phyloP scores from a whole-genome alignment of 2,329 filamentous ascomycete genomes.

The Hymenoscyphus scutula region DNA sequence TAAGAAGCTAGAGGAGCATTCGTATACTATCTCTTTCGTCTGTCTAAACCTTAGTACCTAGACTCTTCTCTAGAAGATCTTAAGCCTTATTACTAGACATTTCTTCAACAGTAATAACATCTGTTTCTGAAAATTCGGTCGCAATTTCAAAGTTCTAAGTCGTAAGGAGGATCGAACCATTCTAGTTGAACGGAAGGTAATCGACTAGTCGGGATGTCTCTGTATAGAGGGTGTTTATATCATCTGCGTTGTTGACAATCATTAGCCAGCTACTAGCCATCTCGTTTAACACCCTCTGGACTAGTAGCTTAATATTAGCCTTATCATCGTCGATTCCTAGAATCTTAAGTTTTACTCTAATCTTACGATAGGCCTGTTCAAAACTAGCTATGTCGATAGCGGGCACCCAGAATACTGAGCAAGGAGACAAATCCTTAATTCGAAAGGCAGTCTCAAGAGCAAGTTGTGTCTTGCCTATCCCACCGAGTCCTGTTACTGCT shows the following conservation, averaged over 20 bases:
- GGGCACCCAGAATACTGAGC: conserved; percentile 6
- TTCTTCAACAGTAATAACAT: conserved; percentile 12
- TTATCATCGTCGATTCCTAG: conserved; percentile 2
- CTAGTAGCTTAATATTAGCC: conserved; percentile 8
- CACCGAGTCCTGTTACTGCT: conserved; percentile 7
- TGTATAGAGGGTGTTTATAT: conserved; percentile 20
- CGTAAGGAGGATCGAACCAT: conserved; percentile 16
- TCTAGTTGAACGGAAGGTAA: conserved; percentile 13
- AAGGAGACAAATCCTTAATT: background rate
- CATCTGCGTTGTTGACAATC: conserved; percentile 47
- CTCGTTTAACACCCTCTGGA: no score
- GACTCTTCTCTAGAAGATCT: no score
- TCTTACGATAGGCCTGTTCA: conserved; percentile 3
- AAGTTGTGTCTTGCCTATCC: conserved; percentile 7
- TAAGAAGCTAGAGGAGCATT: conserved; percentile 11
- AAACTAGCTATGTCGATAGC: background rate
- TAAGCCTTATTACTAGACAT: no score
- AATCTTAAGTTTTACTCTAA: conserved; percentile 2
- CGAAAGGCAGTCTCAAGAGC: conserved; percentile 4
- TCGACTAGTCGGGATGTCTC: conserved; percentile 9
- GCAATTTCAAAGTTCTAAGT: conserved; percentile 14
- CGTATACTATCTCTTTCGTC: background rate
- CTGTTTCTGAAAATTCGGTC: conserved; percentile 3
- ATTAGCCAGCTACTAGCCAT: no score
- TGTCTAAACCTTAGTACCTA: conserved; percentile 5